Evolutionary conservation across 352 stramenopile species (phyloP).

Genomic region (Phytophthora hibernalis): DNA sequence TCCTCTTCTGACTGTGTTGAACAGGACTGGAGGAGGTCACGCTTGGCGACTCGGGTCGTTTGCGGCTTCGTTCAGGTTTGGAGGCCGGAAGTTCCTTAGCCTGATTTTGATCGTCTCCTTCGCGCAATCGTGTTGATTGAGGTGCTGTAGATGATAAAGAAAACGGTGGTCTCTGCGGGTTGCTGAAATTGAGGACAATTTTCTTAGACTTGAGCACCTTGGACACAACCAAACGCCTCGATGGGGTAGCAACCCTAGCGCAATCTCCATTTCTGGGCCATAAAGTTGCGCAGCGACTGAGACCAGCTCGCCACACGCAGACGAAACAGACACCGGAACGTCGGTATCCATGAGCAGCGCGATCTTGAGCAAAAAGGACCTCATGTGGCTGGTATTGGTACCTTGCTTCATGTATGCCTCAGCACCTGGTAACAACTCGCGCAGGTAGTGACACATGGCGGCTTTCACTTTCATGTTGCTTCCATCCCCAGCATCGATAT

Average conservation of each 20-base stretch:
- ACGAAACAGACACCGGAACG: slow-evolving; percentile 60
- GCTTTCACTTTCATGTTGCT: slow-evolving; percentile 85
- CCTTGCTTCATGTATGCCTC: slow-evolving; percentile 69
- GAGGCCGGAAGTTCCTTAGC: slow-evolving; percentile 4
- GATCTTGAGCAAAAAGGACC: slow-evolving; percentile 72
- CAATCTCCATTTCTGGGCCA: slow-evolving; percentile 55
- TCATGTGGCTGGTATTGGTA: slow-evolving; percentile 72
- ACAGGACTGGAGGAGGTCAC: slow-evolving; percentile 45
- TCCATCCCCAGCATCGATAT: slow-evolving; percentile 73
- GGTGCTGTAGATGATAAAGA: slow-evolving; percentile 11
- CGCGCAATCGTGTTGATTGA: slow-evolving; percentile 19
- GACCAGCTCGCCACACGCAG: slow-evolving; percentile 66
- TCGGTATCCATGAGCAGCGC: slow-evolving; percentile 73
- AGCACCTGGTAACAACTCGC: slow-evolving; percentile 57
- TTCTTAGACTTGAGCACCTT: slow-evolving; percentile 67
- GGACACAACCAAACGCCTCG: slow-evolving; percentile 57
- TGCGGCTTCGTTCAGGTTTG: slow-evolving; percentile 50
- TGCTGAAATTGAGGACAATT: slow-evolving; percentile 53
- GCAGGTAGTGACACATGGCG: slow-evolving; percentile 73
- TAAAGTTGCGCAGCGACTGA: slow-evolving; percentile 57
- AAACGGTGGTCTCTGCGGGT: slow-evolving; percentile 16
- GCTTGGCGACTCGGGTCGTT: slow-evolving; percentile 58
- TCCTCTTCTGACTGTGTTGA: slow-evolving; percentile 52
- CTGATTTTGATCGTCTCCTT: slow-evolving; percentile 35
- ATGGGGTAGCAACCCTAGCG: slow-evolving; percentile 64